Evolutionary conservation across 2,329 filamentous ascomycete species (phyloP).

Genomic region (Colletotrichum endophyticum): DNA sequence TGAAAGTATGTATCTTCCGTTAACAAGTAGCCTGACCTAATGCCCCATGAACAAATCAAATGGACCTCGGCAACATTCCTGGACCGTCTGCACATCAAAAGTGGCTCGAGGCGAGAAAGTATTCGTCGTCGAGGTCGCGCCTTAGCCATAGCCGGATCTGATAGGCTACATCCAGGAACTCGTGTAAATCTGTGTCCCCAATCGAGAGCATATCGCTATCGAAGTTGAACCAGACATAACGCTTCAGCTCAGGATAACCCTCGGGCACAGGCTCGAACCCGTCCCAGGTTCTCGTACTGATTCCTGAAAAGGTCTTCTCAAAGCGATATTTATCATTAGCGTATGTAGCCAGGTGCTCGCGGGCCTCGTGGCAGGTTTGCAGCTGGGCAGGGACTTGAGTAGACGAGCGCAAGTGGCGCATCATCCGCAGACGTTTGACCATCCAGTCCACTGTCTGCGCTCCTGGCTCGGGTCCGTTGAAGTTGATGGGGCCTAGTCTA

Average conservation of each 20-base stretch:
- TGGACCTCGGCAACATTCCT: not conserved
- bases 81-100: not conserved
- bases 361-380: not conserved
- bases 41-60: not conserved
- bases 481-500: not conserved
- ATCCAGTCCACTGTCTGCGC: not conserved
- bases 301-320: not conserved
- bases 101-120: not conserved
- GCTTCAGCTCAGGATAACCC: not conserved
- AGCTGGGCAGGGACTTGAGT: not conserved
- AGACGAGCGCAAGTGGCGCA: not conserved
- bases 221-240: conserved; percentile 5
- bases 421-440: not conserved
- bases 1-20: not conserved
- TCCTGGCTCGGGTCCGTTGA: not conserved
- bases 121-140: not conserved
- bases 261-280: not conserved
- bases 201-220: not conserved
- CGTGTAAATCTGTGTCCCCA: not conserved
- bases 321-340: not conserved
- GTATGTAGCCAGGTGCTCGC: not conserved
- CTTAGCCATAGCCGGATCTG: not conserved
- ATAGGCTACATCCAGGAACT: not conserved
- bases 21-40: not conserved
- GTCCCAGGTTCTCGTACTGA: not conserved